Percentiles rank a stretch among this genome's conserved stretches.
These are phyloP conservation scores for Lizonia empirigonia DNA, from an alignment of 2,329 filamentous ascomycete species.

Conservation along the genomic window DNA sequence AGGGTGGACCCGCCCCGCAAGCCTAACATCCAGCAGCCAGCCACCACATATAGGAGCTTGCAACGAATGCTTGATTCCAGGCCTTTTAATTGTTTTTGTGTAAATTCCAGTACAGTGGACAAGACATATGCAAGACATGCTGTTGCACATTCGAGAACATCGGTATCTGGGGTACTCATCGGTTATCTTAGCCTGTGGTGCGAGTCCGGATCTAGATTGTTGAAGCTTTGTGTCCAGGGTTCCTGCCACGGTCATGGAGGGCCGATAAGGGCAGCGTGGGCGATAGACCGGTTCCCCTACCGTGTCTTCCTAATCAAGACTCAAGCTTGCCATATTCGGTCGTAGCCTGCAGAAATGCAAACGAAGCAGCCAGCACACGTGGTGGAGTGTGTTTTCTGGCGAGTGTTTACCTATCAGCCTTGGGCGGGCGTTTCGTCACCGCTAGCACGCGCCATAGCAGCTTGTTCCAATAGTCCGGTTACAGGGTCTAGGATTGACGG, in stretches of 20 bases:
- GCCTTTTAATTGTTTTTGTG: not conserved
- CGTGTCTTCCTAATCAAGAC: not conserved
- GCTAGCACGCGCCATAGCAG: not conserved
- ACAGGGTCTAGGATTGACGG: constrained; percentile 1
- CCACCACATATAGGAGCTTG: not conserved
- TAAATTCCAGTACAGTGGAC: not conserved
- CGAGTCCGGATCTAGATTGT: constrained; percentile 1
- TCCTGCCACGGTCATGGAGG: not conserved
- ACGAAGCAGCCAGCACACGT: constrained; percentile 5
- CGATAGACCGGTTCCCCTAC: not conserved
- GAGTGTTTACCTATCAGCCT: constrained; percentile 7
- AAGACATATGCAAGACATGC: not conserved
- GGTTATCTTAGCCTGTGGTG: not conserved
- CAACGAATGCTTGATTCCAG: constrained; percentile 1
- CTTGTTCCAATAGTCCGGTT: constrained; percentile 15
- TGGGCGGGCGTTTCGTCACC: constrained; percentile 3
- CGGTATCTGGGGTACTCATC: not conserved
- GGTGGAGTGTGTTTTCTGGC: not conserved
- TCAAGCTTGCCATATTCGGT: not conserved
- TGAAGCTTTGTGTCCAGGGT: not conserved
- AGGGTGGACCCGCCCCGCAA: constrained; percentile 1
- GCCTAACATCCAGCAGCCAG: constrained; percentile 3
- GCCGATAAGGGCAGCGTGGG: not conserved
- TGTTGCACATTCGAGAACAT: not conserved
- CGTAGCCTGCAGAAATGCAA: not conserved